Conservation (phyloP, 257 asterid species). For the Capsicum chinense region DNA sequence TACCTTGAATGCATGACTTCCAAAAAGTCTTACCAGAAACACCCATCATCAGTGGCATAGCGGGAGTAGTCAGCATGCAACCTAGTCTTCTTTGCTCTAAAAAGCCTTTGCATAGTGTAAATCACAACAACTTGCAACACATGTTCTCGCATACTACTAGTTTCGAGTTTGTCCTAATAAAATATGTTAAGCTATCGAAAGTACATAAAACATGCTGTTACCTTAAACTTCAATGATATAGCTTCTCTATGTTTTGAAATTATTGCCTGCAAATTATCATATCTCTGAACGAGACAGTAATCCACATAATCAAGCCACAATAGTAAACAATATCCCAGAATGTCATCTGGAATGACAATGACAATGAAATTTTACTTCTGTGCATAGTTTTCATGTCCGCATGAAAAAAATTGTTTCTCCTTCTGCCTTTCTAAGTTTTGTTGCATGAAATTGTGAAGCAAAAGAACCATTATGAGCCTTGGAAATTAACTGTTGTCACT, state of each 20-base stretch:
- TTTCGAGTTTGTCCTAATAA: not conserved
- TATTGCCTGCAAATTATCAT: not conserved
- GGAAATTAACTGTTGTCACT: not conserved
- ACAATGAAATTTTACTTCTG: not conserved
- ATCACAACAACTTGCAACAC: not conserved
- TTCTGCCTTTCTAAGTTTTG: slow-evolving; percentile 8
- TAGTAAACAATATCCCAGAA: not conserved
- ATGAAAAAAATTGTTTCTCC: not conserved
- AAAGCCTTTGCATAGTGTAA: not conserved
- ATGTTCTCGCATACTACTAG: not conserved
- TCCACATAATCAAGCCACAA: not conserved
- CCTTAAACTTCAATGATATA: not conserved
- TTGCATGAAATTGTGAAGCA: slow-evolving; percentile 3
- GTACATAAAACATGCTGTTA: not conserved
- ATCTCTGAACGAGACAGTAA: not conserved
- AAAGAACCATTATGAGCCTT: not conserved
- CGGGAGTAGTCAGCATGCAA: not conserved
- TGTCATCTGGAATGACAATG: not conserved
- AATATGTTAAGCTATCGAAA: not conserved
- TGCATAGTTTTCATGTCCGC: not conserved
- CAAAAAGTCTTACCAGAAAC: slow-evolving; percentile 1
- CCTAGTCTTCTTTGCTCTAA: not conserved
- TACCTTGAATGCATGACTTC: not conserved
- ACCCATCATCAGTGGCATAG: slow-evolving; percentile 1
- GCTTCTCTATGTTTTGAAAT: not conserved